Base-by-base conservation (phyloP, 352 stramenopile genomes). In the Phytophthora chlamydospora region DNA sequence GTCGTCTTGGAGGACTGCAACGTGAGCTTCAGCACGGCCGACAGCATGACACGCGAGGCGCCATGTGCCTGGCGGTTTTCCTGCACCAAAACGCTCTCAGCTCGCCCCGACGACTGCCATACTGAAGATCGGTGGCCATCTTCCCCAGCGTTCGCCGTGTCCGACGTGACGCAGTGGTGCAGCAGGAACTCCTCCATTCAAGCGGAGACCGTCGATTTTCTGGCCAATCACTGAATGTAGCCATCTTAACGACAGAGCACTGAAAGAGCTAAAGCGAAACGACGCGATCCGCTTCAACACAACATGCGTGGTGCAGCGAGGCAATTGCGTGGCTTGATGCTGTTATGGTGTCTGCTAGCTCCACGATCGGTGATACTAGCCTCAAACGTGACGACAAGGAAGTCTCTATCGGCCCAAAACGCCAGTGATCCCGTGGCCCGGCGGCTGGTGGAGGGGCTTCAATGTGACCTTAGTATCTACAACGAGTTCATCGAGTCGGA, bases 131-230 rank as follows among this genome's bases (percentile, higher is more conserved):
- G 12, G 1, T 40, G 11, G 8, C 52, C 43, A 42, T 59, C 54
- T 17, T 19, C 13, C n/a, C 19, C 21, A 48, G 54, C 34, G 16
- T 46, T 62, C 11, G 46, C 43, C 50, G 59, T 57, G 60, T 83
- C 75, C 35, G 77, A 66, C 35, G 79, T 91, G 32, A 91, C 82
- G 64, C 82, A 91, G 58, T 78, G 85, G 32, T 88, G 77, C 49
- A 71, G 44, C 49, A 91, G 83, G 43, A 73, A 89, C 54, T 85
- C 68, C 53, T 91, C 79, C 82, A 91, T 91, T 29, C 24, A 29
- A 29, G 4, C 16, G 31, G 43, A 36, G 40, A 16, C 36, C 14
- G 16, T 36, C 12, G 35, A 56, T 60, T 29, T 29, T 29, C 24
- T 24, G 4, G 24, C 24, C 24, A 29, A 29, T 29, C 24, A 29